Conservation (phyloP, 1,284 basidiomycete genomes). For the Kalmanozyma brasiliensis region DNA sequence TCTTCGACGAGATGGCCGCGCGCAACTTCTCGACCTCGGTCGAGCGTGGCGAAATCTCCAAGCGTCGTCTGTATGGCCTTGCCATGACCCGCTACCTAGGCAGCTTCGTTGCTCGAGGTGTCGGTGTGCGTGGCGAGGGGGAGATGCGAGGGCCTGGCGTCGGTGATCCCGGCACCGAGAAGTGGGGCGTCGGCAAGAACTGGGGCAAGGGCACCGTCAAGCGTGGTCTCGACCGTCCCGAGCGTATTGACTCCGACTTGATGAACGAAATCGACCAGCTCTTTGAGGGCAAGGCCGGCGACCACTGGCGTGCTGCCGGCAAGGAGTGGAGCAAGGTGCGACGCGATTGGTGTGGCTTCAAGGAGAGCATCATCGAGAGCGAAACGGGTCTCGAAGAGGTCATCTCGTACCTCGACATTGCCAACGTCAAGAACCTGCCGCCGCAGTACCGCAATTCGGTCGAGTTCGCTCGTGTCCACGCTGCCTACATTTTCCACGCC, state of each 20-base stretch:
- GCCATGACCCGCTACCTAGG: conserved; percentile 62
- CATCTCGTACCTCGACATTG: conserved; percentile 56
- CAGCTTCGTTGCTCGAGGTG: conserved; percentile 61
- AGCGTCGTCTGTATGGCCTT: conserved; percentile 58
- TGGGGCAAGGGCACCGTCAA: conserved; percentile 67
- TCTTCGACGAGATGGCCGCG: conserved; percentile 61
- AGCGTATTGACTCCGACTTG: conserved; percentile 47
- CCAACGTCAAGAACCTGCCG: conserved; percentile 62
- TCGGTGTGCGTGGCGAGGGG: conserved; percentile 62
- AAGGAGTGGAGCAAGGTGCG: conserved; percentile 54
- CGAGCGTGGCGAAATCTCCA: conserved; percentile 60
- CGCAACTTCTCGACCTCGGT: conserved; percentile 59
- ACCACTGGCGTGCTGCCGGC: conserved; percentile 57
- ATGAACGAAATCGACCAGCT: conserved; percentile 56
- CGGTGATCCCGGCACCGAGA: conserved; percentile 60
- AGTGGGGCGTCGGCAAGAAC: conserved; percentile 66
- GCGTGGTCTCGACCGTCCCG: conserved; percentile 64
- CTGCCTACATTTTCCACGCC: conserved; percentile 60
- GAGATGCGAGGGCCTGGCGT: conserved; percentile 63
- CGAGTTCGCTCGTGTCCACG: conserved; percentile 62
- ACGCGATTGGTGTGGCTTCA: conserved; percentile 58
- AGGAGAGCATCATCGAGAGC: conserved; percentile 65
- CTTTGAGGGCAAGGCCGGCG: conserved; percentile 51
- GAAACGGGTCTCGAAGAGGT: conserved; percentile 63
- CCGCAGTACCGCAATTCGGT: conserved; percentile 60